These are phyloP conservation scores for Raddia distichophylla DNA, from an alignment of 176 grass and related monocot species.

Conservation along the genomic window DNA sequence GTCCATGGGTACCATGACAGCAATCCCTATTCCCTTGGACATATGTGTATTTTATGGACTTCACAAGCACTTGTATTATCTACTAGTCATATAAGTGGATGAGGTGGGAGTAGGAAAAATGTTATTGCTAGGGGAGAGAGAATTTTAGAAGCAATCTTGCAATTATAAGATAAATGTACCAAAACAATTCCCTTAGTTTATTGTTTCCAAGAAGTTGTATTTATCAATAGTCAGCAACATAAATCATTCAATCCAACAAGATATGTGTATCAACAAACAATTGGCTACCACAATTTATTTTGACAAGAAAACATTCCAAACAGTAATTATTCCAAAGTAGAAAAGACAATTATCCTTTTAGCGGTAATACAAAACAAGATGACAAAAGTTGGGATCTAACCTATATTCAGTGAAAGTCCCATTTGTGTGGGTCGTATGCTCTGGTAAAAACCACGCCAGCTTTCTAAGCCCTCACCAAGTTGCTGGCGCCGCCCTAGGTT, in stretches of 20 bases:
- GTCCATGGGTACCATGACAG: no score
- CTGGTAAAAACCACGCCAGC: slow-evolving; percentile 76
- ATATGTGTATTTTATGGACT: slow-evolving; percentile 11
- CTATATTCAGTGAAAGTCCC: slow-evolving; percentile 74
- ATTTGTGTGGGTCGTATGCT: slow-evolving; percentile 76
- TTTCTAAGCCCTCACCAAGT: slow-evolving; percentile 71
- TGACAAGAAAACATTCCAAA: not conserved
- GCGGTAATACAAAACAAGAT: not conserved
- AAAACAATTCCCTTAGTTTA: not conserved
- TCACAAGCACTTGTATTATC: not conserved
- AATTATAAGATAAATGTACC: not conserved
- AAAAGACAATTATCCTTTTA: not conserved
- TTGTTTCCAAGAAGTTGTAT: not conserved
- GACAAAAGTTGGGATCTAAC: slow-evolving; percentile 44
- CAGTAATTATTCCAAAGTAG: not conserved
- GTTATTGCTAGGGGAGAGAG: not conserved
- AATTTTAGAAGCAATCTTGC: not conserved
- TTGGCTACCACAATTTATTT: not conserved
- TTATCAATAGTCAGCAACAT: slow-evolving; percentile 5
- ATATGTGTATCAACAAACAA: not conserved
- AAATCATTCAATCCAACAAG: not conserved
- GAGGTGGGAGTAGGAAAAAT: not conserved
- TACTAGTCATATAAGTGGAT: not conserved
- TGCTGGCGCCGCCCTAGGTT: slow-evolving; percentile 58
- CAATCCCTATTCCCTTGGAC: no score